Conservation (phyloP, 768 basidiomycete genomes). For the Kwoniella heveanensis region DNA sequence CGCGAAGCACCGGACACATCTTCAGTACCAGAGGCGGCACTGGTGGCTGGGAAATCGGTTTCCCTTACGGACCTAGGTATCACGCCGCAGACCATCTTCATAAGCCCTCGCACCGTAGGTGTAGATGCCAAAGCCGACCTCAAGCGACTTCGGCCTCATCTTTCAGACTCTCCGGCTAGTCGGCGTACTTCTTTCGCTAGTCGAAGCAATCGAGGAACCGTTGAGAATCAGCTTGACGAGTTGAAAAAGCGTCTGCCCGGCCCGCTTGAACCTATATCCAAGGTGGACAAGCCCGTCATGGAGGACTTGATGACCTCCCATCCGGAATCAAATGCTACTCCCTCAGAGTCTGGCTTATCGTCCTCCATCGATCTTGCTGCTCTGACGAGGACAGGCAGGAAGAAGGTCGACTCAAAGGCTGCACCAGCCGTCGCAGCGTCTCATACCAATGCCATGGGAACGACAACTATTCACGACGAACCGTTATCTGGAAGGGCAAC, state of each 20-base stretch:
- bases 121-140: constrained; percentile 41
- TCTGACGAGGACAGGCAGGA: constrained; percentile 54
- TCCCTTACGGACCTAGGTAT: constrained; percentile 79
- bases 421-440: constrained; percentile 81
- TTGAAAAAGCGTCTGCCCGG: constrained; percentile 40
- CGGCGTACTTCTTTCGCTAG: constrained; percentile 49
- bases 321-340: constrained; percentile 60
- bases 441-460: constrained; percentile 76
- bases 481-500: constrained; percentile 77
- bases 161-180: constrained; percentile 27
- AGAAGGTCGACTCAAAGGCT: constrained; percentile 73
- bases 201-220: constrained; percentile 36
- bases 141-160: constrained; percentile 32
- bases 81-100: constrained; percentile 86
- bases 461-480: constrained; percentile 66
- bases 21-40: constrained; percentile 19
- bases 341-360: constrained; percentile 79
- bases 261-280: constrained; percentile 33
- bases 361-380: constrained; percentile 35
- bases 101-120: constrained; percentile 59
- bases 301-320: constrained; percentile 7
- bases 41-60: constrained; percentile 37
- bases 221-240: constrained; percentile 48
- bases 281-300: constrained; percentile 5
- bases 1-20: constrained; percentile 29